Conservation (phyloP, 805 yeast genomes). For the Yarrowia porcina region DNA sequence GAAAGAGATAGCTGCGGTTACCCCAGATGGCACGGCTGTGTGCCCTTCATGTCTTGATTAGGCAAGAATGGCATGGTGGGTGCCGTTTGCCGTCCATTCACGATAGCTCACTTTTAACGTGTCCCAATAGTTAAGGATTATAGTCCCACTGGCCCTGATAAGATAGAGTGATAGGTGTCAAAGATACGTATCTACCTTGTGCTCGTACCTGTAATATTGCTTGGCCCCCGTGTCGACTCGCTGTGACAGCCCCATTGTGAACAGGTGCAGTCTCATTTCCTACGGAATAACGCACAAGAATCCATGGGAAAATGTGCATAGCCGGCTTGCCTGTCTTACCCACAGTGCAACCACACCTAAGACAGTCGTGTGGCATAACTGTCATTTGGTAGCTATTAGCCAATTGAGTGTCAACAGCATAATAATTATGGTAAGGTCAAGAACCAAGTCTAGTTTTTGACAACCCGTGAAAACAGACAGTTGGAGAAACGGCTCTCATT, state of each 20-base stretch:
- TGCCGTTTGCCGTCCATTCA: neutral
- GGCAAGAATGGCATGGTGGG: neutral
- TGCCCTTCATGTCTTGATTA: neutral
- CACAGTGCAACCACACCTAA: neutral
- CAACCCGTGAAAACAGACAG: neutral
- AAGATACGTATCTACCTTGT: too few relatives aligned
- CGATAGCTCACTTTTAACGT: neutral
- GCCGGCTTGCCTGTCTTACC: neutral
- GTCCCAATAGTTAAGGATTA: neutral
- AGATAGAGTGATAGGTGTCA: neutral
- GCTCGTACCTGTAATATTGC: neutral
- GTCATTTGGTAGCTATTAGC: neutral
- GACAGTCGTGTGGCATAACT: neutral
- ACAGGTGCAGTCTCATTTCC: neutral
- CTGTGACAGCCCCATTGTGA: neutral
- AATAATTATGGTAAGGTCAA: neutral
- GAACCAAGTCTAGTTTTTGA: neutral
- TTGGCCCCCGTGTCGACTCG: neutral
- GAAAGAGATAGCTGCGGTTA: neutral
- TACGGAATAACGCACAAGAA: neutral
- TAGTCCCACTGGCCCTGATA: neutral
- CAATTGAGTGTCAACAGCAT: neutral
- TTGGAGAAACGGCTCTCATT: neutral
- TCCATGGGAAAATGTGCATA: neutral
- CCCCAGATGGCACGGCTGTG: constrained; percentile 24